phyloP scores from a whole-genome alignment of 306 rosid genomes.

The Hylodesmum podocarpum region DNA sequence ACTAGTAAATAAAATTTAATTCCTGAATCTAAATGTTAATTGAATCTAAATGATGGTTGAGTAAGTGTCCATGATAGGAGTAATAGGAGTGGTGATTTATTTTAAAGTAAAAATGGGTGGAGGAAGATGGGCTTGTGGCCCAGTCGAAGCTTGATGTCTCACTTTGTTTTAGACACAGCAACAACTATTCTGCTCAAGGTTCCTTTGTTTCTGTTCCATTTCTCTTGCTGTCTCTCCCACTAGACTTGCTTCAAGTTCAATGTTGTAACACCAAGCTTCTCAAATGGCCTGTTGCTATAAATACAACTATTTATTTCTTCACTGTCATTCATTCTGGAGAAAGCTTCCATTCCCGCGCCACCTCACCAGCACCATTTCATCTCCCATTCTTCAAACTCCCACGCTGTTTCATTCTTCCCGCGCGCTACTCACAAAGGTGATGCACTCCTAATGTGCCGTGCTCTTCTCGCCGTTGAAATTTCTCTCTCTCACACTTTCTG shows the following conservation, averaged over 20 bases:
- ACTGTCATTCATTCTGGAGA: constrained; percentile 38
- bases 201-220: not conserved
- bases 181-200: not conserved
- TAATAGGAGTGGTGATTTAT: too few species aligned
- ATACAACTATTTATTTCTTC: constrained; percentile 30
- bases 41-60: too few species aligned
- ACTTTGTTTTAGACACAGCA: not conserved
- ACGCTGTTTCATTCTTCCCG: constrained; percentile 27
- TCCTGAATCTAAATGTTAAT: too few species aligned
- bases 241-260: not conserved
- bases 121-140: too few species aligned
- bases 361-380: not conserved
- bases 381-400: constrained; percentile 22
- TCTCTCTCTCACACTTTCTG: not conserved
- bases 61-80: too few species aligned
- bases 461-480: not conserved
- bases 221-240: not conserved
- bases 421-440: constrained; percentile 38
- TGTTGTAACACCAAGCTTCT: not conserved
- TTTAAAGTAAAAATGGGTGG: too few species aligned
- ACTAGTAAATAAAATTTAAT: too few species aligned
- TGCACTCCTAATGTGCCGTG: not conserved
- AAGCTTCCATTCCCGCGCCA: constrained; percentile 21
- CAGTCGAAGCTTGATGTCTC: not conserved
- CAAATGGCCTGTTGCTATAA: constrained; percentile 50